Base-by-base conservation (phyloP, 2,329 filamentous ascomycete genomes). In the Cercospora janseana region DNA sequence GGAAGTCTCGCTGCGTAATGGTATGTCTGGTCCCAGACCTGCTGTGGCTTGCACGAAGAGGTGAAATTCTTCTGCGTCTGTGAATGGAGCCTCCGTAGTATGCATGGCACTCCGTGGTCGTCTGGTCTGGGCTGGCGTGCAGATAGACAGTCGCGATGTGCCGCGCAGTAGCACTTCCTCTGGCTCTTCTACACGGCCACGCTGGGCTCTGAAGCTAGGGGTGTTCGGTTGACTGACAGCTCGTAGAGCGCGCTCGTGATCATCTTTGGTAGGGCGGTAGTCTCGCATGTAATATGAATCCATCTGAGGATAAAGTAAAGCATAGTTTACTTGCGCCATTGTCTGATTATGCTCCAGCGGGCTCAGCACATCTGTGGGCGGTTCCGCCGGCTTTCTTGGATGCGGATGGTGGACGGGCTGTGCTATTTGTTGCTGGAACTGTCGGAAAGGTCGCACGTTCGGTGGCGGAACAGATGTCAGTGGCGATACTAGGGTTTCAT, bases 31-130 rank as follows among this genome's bases (percentile, higher is more conserved):
- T 7, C 56, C 63, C 9, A 67, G 52, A 10, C 65, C 65, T 9
- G 61, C 62, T 4, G 64, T 67, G 9, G 65, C 65, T 37, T 64
- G 59, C 4, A 61, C 64, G 37, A 67, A 67, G 3, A 67, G 48
- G 18, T 58, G 56, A 43, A 65, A 63, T 23, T 67, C 65, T 35
- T 62, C 56, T 34, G 60, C 55, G 41, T 63, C 58, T 4, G 54
- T 56, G 50, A 66, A 65, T 4, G 61, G 58, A 3, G 55, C 56
- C 23, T 64, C 63, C 15, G 41, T 45, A 1, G 48, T 44, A 28
- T 49, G 52, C 2, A 29, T 51, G 2, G 38, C 32, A 32, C 47
- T 58, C 12, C 54, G 52, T 24, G 46, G 49, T 16, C 57, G 47
- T 34, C 51, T 34, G 18, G 38, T 31, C 13, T 27, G 29, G 7